phyloP scores from a whole-genome alignment of 257 asterid genomes.

The Ophiorrhiza pumila region DNA sequence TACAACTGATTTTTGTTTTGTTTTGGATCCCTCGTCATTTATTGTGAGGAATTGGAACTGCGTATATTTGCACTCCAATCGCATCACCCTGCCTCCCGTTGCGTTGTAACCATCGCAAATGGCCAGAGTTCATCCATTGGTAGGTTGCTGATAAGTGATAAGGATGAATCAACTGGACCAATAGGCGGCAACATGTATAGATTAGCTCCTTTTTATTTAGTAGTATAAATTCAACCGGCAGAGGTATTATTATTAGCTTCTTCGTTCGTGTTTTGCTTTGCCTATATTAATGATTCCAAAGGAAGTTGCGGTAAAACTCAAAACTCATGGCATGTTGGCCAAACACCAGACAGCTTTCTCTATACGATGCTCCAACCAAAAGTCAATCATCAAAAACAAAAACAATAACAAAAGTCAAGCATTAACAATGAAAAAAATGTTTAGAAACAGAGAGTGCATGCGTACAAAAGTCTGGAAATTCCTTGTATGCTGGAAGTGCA shows the following conservation, averaged over 20 bases:
- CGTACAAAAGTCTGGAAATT: not conserved
- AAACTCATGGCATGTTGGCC: not conserved
- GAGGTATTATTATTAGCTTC: too few species aligned
- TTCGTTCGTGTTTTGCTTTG: too few species aligned
- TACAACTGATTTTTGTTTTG: not conserved
- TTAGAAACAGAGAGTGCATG: too few species aligned
- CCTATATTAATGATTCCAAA: too few species aligned
- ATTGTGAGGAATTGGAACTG: not conserved
- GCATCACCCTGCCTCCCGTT: not conserved
- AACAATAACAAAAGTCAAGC: not conserved
- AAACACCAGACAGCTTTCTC: constrained; percentile 2
- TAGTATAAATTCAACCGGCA: too few species aligned
- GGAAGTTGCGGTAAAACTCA: not conserved
- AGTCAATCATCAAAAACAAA: too few species aligned
- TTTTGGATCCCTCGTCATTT: not conserved
- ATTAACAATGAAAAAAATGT: not conserved
- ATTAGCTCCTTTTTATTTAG: too few species aligned
- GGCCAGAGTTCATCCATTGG: not conserved
- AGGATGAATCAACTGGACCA: not conserved
- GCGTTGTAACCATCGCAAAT: constrained; percentile 1
- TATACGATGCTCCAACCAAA: not conserved
- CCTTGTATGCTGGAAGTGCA: not conserved
- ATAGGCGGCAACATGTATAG: too few species aligned
- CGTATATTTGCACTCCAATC: constrained; percentile 1
- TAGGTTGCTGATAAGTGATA: not conserved